These are phyloP conservation scores for Hypoxylon sp. DNA, from an alignment of 2,329 filamentous ascomycete genomes.

Conservation along the genomic window DNA sequence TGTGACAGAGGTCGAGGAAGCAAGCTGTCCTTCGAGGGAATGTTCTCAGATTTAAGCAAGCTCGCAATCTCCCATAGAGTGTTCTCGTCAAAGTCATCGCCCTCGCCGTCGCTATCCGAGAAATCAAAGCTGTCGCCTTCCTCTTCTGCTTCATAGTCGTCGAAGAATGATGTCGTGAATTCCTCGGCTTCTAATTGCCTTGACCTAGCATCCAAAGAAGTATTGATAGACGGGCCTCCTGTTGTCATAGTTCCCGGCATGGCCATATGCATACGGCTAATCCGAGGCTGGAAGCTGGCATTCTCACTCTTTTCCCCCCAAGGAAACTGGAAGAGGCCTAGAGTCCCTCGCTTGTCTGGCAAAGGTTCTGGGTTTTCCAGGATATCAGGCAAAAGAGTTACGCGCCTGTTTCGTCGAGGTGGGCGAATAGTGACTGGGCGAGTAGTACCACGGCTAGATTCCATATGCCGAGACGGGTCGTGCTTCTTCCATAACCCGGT, in stretches of 20 bases:
- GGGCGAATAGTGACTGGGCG: conserved; percentile 67
- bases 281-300: conserved; percentile 59
- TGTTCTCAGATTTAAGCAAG: conserved; percentile 65
- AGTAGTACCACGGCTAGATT: conserved; percentile 46
- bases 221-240: conserved; percentile 53
- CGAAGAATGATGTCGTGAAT: conserved; percentile 68
- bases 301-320: conserved; percentile 74
- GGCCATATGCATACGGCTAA: conserved; percentile 57
- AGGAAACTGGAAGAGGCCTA: conserved; percentile 75
- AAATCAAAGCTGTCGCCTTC: conserved; percentile 57
- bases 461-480: conserved; percentile 42
- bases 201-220: conserved; percentile 53
- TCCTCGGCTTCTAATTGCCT: conserved; percentile 57
- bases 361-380: conserved; percentile 72
- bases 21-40: conserved; percentile 67
- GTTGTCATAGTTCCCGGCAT: conserved; percentile 67
- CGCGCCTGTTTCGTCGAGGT: conserved; percentile 66
- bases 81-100: conserved; percentile 70
- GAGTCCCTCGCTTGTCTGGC: conserved; percentile 68
- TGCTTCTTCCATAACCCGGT: conserved; percentile 48
- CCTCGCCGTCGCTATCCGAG: conserved; percentile 56
- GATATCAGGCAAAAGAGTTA: conserved; percentile 73
- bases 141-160: conserved; percentile 68
- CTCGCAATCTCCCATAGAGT: conserved; percentile 75
- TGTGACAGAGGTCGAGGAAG: conserved; percentile 55